Evolutionary conservation across 2,329 filamentous ascomycete genomes (phyloP), one percentile per base, ranked within the genome.

Genomic region (Hymenoscyphus scutula): DNA sequence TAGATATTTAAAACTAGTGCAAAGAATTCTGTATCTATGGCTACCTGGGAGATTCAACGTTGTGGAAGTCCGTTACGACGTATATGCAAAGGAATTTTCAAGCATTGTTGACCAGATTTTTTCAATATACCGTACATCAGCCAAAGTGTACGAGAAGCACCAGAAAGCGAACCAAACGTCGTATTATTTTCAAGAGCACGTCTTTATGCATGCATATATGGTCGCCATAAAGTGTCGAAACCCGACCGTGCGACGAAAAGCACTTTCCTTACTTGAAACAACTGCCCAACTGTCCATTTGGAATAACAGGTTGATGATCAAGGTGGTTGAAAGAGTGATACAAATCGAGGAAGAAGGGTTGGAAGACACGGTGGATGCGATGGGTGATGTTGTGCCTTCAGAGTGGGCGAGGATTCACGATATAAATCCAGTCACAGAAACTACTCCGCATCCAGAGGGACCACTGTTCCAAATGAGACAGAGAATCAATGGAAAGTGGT

Each of bases 301-400:
- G 53, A 32, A 54, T 30, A 29, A 30, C 15, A n/a, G 13, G 25
- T 54, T 54, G 53, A 30, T n/a, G 2, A 29, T 54, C 2, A 17
- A 30, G n/a, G 25, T 32, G 53, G 25, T 32, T 32, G 13, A 32
- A 10, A 54, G 53, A 32, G 17, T 32, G 6, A 32, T 54, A 8
- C 15, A 30, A 27, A 30, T 54, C 11, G 53, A 54, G 17, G 53
- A 54, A 54, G 53, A 54, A 30, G 53, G 53, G 15, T 54, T 54
- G 53, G 53, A 54, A 13, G 29, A 8, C 8, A 5, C 29, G 3
- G 29, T 30, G 15, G 53, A 54, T 27, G 53, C 25, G 53, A 54
- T 11, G 29, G 53, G 53, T 10, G 11, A 23, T 4, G 8, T 30
- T n/a, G 53, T 54, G 2, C 53, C 53, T 5, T 54, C 53, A 5